A percentile compares a stretch with the other conserved stretches of the same genome.
These are phyloP conservation scores for Mycena vitilis DNA, from an alignment of 768 basidiomycete genomes.

Conservation along the genomic window DNA sequence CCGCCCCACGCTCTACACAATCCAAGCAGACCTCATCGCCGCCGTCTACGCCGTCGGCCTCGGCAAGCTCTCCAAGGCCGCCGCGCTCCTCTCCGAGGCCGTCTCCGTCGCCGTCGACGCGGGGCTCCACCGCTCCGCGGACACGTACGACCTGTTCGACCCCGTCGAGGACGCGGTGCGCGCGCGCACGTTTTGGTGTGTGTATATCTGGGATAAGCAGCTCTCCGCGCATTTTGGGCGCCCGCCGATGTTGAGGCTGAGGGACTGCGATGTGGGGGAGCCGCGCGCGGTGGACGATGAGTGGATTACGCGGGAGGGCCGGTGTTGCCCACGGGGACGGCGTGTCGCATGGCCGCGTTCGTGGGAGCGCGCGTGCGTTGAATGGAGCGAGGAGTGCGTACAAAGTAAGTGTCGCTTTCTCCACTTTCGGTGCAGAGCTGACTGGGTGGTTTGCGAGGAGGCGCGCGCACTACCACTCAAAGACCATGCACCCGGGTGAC, in stretches of 20 bases:
- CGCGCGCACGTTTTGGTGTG: slow-evolving; percentile 96
- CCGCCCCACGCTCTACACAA: slow-evolving; percentile 89
- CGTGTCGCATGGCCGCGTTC: slow-evolving; percentile 86
- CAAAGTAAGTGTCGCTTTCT: no score
- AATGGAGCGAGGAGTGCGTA: no score
- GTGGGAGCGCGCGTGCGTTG: slow-evolving; percentile 72
- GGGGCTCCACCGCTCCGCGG: slow-evolving; percentile 88
- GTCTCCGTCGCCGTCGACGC: slow-evolving; percentile 90
- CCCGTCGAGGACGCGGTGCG: slow-evolving; percentile 91
- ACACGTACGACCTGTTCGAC: slow-evolving; percentile 89
- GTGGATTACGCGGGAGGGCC: slow-evolving; percentile 84
- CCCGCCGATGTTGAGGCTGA: slow-evolving; percentile 85
- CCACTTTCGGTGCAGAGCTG: no score
- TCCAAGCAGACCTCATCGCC: slow-evolving; percentile 92
- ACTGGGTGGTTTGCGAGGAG: no score
- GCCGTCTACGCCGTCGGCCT: slow-evolving; percentile 93
- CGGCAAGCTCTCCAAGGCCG: slow-evolving; percentile 89
- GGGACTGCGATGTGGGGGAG: slow-evolving; percentile 94
- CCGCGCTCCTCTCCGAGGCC: slow-evolving; percentile 87
- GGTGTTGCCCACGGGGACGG: slow-evolving; percentile 66
- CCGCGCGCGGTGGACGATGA: slow-evolving; percentile 90
- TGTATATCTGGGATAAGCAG: slow-evolving; percentile 97
- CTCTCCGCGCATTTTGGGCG: slow-evolving; percentile 89
- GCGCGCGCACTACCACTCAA: no score
- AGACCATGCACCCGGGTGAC: no score